A percentile compares a stretch with the other conserved stretches of the same genome.
Evolutionary conservation across 768 basidiomycete species (phyloP).

Genomic region (Rhodocollybia butyracea): DNA sequence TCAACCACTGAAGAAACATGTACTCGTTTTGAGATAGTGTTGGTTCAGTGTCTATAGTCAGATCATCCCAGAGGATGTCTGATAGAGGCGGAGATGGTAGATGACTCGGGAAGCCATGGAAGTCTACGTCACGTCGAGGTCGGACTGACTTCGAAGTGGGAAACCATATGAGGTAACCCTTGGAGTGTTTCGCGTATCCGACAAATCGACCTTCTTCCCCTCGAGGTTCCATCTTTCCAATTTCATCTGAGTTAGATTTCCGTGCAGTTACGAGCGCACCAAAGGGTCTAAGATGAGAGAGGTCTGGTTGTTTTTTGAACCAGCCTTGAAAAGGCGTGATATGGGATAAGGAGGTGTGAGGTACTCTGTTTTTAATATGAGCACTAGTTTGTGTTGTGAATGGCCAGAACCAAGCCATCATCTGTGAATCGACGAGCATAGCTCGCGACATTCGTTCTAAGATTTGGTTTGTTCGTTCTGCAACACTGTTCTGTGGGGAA

Average conservation of each 20-base stretch:
- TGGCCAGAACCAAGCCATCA: conserved; percentile 17
- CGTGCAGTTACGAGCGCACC: conserved; percentile 12
- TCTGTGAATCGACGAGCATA: conserved; percentile 13
- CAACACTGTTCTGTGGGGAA: conserved; percentile 24
- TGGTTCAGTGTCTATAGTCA: background rate
- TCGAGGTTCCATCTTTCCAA: background rate
- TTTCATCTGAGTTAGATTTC: conserved; percentile 9
- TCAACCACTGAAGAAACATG: background rate
- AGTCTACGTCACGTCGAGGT: conserved; percentile 9
- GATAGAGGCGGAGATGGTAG: conserved; percentile 10
- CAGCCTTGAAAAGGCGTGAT: conserved; percentile 13
- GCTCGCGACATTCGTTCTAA: conserved; percentile 17
- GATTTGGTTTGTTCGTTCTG: conserved; percentile 19
- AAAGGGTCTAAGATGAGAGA: conserved; percentile 12
- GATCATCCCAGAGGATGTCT: conserved; percentile 13
- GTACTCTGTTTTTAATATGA: conserved; percentile 13
- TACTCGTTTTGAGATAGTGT: background rate
- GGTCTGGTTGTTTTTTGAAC: conserved; percentile 5
- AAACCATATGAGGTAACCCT: background rate
- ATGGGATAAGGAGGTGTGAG: conserved; percentile 13
- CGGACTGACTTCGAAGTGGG: background rate
- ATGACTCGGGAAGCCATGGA: conserved; percentile 12
- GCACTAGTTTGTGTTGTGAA: conserved; percentile 12
- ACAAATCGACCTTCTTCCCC: conserved; percentile 5
- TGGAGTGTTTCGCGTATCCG: background rate